These are phyloP conservation scores for Talaromyces borbonicus DNA, from an alignment of 495 filamentous ascomycete genomes.

Conservation along the genomic window DNA sequence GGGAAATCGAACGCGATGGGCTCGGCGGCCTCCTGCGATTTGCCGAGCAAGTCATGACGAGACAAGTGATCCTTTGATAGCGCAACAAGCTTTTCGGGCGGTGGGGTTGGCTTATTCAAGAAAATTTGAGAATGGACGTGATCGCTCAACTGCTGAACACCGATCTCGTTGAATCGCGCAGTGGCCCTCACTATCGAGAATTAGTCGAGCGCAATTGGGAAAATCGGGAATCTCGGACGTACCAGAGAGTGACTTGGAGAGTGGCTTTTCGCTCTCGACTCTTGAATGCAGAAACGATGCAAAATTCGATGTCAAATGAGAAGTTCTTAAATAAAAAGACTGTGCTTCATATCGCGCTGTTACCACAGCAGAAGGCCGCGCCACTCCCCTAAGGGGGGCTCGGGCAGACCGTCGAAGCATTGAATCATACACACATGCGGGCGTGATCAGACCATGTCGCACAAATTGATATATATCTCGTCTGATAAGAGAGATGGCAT, in stretches of 20 bases:
- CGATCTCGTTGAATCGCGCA: conserved; percentile 79
- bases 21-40: conserved; percentile 63
- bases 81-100: conserved; percentile 59
- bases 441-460: not conserved
- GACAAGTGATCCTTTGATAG: conserved; percentile 76
- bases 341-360: not conserved
- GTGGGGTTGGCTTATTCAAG: conserved; percentile 41
- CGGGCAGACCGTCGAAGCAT: conserved; percentile 11
- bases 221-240: conserved; percentile 10
- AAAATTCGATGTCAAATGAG: not conserved
- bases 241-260: conserved; percentile 27
- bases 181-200: conserved; percentile 40
- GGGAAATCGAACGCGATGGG: conserved; percentile 86
- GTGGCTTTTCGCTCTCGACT: not conserved
- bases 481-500: not conserved
- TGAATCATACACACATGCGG: not conserved
- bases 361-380: conserved; percentile 16
- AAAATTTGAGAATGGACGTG: conserved; percentile 82
- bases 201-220: not conserved
- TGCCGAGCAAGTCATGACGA: conserved; percentile 81
- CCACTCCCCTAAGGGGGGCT: conserved; percentile 25
- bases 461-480: too few relatives aligned
- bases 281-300: not conserved
- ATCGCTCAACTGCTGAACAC: conserved; percentile 83
- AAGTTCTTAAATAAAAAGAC: not conserved